phyloP scores from a whole-genome alignment of 2,329 filamentous ascomycete species.

The Decorospora gaudefroyi region DNA sequence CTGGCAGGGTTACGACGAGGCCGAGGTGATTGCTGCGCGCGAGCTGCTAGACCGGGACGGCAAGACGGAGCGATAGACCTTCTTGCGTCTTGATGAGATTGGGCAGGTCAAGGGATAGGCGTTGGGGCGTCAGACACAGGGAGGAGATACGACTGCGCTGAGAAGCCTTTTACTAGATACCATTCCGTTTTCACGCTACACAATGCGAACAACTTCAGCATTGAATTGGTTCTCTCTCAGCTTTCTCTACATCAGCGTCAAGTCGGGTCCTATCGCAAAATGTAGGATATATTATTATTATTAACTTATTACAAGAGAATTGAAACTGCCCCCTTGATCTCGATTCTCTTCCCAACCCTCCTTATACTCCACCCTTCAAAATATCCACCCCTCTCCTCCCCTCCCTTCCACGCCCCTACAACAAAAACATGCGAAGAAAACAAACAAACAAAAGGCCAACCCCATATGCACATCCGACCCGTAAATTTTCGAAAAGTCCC shows the following conservation, averaged over 20 bases:
- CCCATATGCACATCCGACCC: no score
- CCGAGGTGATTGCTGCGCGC: slow-evolving; percentile 72
- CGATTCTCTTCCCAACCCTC: not conserved
- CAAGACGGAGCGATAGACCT: slow-evolving; percentile 25
- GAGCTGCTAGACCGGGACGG: slow-evolving; percentile 65
- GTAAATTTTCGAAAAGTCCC: no score
- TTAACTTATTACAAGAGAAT: slow-evolving; percentile 5
- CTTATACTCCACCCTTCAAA: not conserved
- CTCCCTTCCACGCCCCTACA: not conserved
- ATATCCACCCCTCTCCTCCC: not conserved
- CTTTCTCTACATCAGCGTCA: not conserved
- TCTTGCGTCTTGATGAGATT: not conserved
- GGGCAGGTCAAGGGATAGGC: slow-evolving; percentile 4
- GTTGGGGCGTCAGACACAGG: slow-evolving; percentile 13
- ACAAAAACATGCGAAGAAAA: not conserved
- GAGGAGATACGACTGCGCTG: not conserved
- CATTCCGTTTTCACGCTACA: not conserved
- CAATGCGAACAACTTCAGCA: no score
- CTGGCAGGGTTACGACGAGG: slow-evolving; percentile 73
- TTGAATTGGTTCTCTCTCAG: no score
- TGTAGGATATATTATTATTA: slow-evolving; percentile 4
- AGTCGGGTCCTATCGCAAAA: not conserved
- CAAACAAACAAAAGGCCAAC: not conserved
- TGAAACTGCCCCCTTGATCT: not conserved
- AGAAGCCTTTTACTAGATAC: slow-evolving; percentile 3